These are phyloP conservation scores for Leccinum sublutescens DNA, from an alignment of 768 basidiomycete species.

Conservation along the genomic window DNA sequence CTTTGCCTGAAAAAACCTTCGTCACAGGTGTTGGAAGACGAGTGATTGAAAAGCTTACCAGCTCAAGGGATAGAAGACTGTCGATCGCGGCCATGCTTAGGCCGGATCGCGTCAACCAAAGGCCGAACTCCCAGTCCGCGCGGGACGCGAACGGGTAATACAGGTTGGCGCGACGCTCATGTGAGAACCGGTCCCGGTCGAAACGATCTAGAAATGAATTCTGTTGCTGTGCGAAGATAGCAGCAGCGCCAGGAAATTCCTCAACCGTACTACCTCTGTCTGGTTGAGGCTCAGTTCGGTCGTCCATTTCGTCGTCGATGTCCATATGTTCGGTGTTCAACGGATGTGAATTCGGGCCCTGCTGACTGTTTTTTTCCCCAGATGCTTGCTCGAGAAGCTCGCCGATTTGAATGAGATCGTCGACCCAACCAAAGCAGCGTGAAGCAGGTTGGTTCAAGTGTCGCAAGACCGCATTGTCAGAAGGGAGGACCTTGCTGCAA, in stretches of 20 bases:
- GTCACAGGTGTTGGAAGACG: too few relatives aligned
- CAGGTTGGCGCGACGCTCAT: not conserved
- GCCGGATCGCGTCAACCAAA: too few relatives aligned
- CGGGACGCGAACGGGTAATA: not conserved
- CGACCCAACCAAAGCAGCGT: not conserved
- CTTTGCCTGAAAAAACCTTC: too few relatives aligned
- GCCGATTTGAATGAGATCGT: not conserved
- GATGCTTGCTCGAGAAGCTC: not conserved
- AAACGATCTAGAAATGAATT: not conserved
- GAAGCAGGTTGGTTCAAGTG: not conserved
- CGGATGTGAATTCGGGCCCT: too few relatives aligned
- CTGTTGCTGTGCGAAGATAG: not conserved
- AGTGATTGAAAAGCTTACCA: too few relatives aligned
- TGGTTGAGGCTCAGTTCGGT: too few relatives aligned
- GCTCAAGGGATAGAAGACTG: too few relatives aligned
- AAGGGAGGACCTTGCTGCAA: not conserved
- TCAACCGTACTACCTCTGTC: not conserved
- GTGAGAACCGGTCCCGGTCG: not conserved
- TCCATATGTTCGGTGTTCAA: not conserved
- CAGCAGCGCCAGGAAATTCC: not conserved
- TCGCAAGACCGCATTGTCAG: not conserved
- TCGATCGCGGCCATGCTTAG: too few relatives aligned
- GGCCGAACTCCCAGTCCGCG: not conserved
- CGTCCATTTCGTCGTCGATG: not conserved
- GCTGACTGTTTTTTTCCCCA: not conserved